Base-by-base conservation (phyloP, 1,139 yeast species). In the Yamadazyma triangularis region DNA sequence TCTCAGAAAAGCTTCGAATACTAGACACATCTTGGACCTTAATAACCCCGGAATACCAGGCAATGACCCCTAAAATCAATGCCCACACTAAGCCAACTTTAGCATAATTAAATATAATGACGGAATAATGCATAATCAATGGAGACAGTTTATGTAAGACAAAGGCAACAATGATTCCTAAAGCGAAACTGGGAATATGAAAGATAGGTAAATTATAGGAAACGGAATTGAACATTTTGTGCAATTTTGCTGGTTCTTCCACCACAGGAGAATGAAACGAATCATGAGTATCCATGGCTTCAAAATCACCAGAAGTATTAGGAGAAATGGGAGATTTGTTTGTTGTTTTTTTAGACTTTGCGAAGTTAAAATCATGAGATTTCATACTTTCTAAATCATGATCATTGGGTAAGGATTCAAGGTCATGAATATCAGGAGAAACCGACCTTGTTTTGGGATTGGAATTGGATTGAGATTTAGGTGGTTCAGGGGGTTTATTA, bases 11-110 rank as follows among this genome's bases (percentile, higher is more conserved):
- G 5, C 29, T 36, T 13, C 35, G 35, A 6, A 45, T 14, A 4
- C 39, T 33, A 13, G 39, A 38, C 6, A 47, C 33, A 27, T 58
- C 60, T 23, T 49, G 53, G 2, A 50, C 20, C 30, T 48, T 50
- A 28, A 60, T 33, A 4, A 58, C 26, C 2, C 67, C 69, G 19
- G 51, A 32, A 44, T 61, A 61, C 62, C 65, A 57, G 20, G 48
- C 46, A 13, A 50, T 36, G 1, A 44, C 48, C n/a, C 55, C 59
- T 7, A 53, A 28, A n/a, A 57, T 26, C 2, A 47, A 35, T 0
- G 49, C 57, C 60, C 58, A 59, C 1, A 53, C 34, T 10, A 49
- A 32, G 4, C 49, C 56, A 23, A 54, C 36, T 33, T 56, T 56
- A 23, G 56, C 35, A 14, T 56, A 37, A 25, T 48, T 41, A 24